Evolutionary conservation across 2,329 filamentous ascomycete genomes (phyloP), one percentile per base, ranked within the genome.

Genomic region (Lojkania enalia): DNA sequence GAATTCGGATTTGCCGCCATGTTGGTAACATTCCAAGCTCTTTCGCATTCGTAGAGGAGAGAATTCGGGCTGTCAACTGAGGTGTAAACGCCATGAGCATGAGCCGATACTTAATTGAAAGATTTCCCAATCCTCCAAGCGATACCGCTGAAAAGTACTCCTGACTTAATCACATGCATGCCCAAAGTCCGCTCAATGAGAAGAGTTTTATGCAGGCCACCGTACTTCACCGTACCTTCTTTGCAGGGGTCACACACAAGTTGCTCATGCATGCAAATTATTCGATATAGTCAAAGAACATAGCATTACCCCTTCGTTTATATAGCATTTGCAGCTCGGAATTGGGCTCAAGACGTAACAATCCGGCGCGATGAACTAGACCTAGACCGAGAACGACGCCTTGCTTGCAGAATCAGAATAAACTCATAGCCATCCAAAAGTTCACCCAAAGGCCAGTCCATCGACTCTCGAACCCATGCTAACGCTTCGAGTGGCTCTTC

Each of bases 381-480:
- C 35, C 49, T 57, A 21, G 48, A 55, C 44, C 53, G 51, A 41
- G 35, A 37, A 54, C 59, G 58, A 43, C 52, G 57, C 43, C 45
- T 58, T 7, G 35, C 53, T 54, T 58, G 39, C 31, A 66, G 44
- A 46, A 69, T 48, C 44, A 69, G 50, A 21, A 67, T 31, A 48
- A 60, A 68, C 33, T 67, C 63, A 53, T 64, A 47, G 6, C 63
- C 64, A 39, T 68, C 63, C 18, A 54, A 46, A 19, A 70, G 50
- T 33, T 67, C 60, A 41, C 67, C 64, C 16, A 70, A 53, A 37
- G 64, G 64, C 67, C 66, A 69, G 1, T 58, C 42, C 47, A 57
- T 49, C 12, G 25, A 41, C 39, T 61, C 49, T 37, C 49, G 53
- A 35, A 66, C 59, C 48, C 47, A 57, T 49, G 46, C 47, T 39